These are phyloP conservation scores for Russula dissimulans DNA, from an alignment of 768 basidiomycete genomes.

Conservation along the genomic window DNA sequence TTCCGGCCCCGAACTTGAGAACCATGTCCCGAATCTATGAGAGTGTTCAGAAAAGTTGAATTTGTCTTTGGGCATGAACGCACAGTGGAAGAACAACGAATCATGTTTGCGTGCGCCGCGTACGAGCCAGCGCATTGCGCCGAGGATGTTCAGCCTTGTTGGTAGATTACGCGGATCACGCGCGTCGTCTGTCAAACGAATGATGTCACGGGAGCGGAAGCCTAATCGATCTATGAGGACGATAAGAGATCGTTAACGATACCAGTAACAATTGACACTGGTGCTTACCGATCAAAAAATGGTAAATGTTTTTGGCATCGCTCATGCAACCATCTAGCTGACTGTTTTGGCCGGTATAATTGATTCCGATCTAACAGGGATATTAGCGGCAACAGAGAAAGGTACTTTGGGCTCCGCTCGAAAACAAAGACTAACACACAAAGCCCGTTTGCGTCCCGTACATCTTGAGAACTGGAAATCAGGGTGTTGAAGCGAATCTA, in stretches of 20 bases:
- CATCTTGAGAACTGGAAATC: constrained; percentile 36
- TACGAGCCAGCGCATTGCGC: constrained; percentile 44
- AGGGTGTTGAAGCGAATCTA: constrained; percentile 5
- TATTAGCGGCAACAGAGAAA: not conserved
- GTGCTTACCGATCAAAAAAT: constrained; percentile 29
- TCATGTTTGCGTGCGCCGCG: constrained; percentile 37
- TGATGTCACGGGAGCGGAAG: constrained; percentile 38
- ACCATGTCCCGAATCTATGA: constrained; percentile 38
- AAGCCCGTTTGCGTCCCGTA: constrained; percentile 37
- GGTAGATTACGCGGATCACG: constrained; percentile 31
- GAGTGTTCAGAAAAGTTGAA: not conserved
- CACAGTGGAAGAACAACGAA: constrained; percentile 35
- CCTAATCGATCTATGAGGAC: constrained; percentile 27
- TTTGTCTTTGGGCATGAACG: not conserved
- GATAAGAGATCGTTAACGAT: not conserved
- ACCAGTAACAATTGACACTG: too few species aligned
- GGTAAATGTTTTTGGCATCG: constrained; percentile 37
- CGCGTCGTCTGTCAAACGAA: constrained; percentile 40
- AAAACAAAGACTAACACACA: constrained; percentile 24
- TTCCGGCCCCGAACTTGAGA: constrained; percentile 36
- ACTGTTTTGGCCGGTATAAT: constrained; percentile 32
- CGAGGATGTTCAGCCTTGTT: constrained; percentile 39
- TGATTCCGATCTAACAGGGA: constrained; percentile 34
- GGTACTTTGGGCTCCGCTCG: not conserved
- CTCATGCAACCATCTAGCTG: constrained; percentile 40